phyloP scores from a whole-genome alignment of 163 green algal genomes.

The Chlorella variabilis region DNA sequence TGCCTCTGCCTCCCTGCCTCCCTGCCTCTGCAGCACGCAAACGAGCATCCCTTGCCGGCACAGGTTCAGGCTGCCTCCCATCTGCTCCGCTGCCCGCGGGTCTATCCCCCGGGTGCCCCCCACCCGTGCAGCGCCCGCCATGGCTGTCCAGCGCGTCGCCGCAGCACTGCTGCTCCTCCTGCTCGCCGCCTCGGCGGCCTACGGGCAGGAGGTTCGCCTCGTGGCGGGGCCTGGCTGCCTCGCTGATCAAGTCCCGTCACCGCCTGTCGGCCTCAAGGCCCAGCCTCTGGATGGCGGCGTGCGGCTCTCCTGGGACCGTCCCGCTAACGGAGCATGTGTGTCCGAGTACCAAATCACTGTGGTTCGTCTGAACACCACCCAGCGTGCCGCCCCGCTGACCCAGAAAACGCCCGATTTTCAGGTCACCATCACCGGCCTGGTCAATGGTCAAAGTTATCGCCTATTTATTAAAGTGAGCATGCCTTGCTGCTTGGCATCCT shows the following conservation, averaged over 20 bases:
- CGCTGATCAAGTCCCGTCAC: neutral
- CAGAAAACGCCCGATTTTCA: neutral
- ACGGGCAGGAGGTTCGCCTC: neutral
- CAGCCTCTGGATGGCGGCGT: neutral
- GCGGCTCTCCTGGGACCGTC: neutral
- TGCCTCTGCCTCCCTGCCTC: too few species aligned
- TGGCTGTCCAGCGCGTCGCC: neutral
- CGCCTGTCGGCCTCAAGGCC: constrained; percentile 1
- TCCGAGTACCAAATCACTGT: neutral
- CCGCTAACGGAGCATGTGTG: constrained; percentile 21
- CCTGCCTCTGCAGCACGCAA: too few species aligned
- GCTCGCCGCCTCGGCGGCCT: neutral
- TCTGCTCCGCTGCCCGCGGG: too few species aligned
- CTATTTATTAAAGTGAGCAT: constrained; percentile 20
- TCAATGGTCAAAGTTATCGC: neutral
- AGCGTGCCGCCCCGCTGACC: neutral
- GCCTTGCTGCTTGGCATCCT: neutral
- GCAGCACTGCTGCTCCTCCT: neutral
- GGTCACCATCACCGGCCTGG: neutral
- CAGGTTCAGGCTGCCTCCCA: too few species aligned
- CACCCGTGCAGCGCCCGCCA: neutral
- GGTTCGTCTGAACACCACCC: too few species aligned
- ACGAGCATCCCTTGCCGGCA: too few species aligned
- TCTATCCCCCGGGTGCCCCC: too few species aligned
- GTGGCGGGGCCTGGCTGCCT: neutral